Evolutionary conservation across 805 yeast genomes (phyloP).

Genomic region (Blastobotrys parvus): DNA sequence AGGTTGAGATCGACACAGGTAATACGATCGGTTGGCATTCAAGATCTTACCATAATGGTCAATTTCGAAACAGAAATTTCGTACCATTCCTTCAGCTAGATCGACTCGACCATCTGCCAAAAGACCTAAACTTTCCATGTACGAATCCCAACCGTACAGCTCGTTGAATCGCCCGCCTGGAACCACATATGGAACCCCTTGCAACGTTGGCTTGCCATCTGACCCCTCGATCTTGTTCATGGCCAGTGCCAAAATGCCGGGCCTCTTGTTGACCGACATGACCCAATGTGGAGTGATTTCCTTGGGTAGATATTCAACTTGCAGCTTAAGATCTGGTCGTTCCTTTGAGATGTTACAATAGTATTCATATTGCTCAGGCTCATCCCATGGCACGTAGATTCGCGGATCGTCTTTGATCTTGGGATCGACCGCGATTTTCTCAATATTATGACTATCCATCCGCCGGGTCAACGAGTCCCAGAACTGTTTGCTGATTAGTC

Average conservation of each 20-base stretch:
- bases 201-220: conserved; percentile 27
- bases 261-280: conserved; percentile 65
- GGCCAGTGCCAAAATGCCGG: conserved; percentile 81
- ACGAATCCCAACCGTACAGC: conserved; percentile 96
- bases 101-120: conserved; percentile 56
- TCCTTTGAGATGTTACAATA: conserved; percentile 44
- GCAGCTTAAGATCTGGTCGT: conserved; percentile 50
- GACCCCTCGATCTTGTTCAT: conserved; percentile 36
- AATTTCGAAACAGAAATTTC: conserved; percentile 85
- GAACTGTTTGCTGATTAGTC: conserved; percentile 67
- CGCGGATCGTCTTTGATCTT: conserved; percentile 56
- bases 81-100: conserved; percentile 83
- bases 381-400: conserved; percentile 64
- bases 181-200: conserved; percentile 69
- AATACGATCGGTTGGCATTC: conserved; percentile 90
- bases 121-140: conserved; percentile 82
- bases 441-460: conserved; percentile 53
- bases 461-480: conserved; percentile 75
- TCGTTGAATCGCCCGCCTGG: conserved; percentile 98
- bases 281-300: conserved; percentile 70
- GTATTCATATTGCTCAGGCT: conserved; percentile 66
- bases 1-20: conserved; percentile 88
- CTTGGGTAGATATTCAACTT: conserved; percentile 71
- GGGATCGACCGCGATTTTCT: conserved; percentile 67
- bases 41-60: conserved; percentile 84